These are phyloP conservation scores for Somion occarium DNA, from an alignment of 1,284 basidiomycete species.

Conservation along the genomic window DNA sequence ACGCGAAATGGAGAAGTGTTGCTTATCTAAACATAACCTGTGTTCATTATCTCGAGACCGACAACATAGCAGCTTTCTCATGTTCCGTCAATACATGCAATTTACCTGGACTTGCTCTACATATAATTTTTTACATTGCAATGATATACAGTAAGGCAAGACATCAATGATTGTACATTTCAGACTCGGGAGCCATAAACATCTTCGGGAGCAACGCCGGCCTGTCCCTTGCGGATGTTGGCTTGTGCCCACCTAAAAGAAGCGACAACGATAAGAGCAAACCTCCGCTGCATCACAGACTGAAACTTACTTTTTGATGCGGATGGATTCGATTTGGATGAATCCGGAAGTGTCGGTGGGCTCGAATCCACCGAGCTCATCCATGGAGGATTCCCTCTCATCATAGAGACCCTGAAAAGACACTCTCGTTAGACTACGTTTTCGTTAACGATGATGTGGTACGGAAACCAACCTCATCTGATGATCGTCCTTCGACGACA, in stretches of 20 bases:
- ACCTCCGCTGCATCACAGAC: conserved; percentile 1
- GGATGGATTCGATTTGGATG: conserved; percentile 92
- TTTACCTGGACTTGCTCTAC: too few species aligned
- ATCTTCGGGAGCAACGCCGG: conserved; percentile 70
- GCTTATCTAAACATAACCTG: conserved; percentile 15
- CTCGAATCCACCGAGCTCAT: conserved; percentile 97
- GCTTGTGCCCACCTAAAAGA: conserved; percentile 72
- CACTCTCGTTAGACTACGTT: background rate
- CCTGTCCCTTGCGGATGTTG: conserved; percentile 79
- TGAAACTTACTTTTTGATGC: conserved; percentile 83
- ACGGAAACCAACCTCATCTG: conserved; percentile 68
- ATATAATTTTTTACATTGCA: too few species aligned
- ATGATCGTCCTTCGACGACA: conserved; percentile 88
- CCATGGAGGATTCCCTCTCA: conserved; percentile 97
- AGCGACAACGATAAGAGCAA: conserved; percentile 3
- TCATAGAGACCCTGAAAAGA: conserved; percentile 82
- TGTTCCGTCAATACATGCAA: too few species aligned
- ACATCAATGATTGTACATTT: background rate
- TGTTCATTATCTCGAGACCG: background rate
- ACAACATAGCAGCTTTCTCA: too few species aligned
- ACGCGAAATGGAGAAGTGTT: conserved; percentile 37
- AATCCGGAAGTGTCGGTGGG: conserved; percentile 90
- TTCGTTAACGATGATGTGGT: too few species aligned
- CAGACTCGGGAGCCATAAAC: conserved; percentile 56
- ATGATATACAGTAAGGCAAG: too few species aligned